phyloP scores from a whole-genome alignment of 2,329 filamentous ascomycete genomes.

The Pseudogymnoascus verrucosus region DNA sequence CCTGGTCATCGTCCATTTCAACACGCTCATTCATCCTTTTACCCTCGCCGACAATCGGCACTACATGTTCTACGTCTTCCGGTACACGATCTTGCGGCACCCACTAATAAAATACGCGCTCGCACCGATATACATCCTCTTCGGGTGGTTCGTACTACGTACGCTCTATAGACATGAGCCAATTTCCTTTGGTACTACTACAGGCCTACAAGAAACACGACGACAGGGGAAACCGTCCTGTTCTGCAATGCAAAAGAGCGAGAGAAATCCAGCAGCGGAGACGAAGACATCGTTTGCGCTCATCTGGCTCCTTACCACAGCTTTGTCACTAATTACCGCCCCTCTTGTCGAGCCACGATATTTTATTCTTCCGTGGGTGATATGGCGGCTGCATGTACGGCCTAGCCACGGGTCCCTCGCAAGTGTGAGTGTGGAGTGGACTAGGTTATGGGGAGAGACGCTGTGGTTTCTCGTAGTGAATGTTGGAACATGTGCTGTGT shows the following conservation, averaged over 20 bases:
- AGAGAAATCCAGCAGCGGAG: slow-evolving; percentile 19
- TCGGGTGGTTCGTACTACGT: slow-evolving; percentile 60
- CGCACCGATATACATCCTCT: slow-evolving; percentile 61
- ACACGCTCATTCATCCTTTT: slow-evolving; percentile 93
- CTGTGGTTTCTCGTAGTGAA: slow-evolving; percentile 62
- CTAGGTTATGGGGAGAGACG: slow-evolving; percentile 51
- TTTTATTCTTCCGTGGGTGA: slow-evolving; percentile 90
- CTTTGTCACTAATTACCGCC: slow-evolving; percentile 75
- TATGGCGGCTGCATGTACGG: slow-evolving; percentile 81
- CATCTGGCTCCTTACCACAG: slow-evolving; percentile 58
- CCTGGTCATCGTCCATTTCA: slow-evolving; percentile 56
- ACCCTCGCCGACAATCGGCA: slow-evolving; percentile 94
- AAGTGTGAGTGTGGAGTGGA: not conserved
- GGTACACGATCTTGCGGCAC: slow-evolving; percentile 65
- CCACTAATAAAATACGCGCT: slow-evolving; percentile 57
- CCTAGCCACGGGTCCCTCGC: slow-evolving; percentile 9
- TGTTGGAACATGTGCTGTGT: slow-evolving; percentile 58
- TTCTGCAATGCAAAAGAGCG: slow-evolving; percentile 12
- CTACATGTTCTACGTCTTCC: slow-evolving; percentile 95
- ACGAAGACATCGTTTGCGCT: slow-evolving; percentile 42
- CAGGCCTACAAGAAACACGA: slow-evolving; percentile 15
- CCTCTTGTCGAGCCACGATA: slow-evolving; percentile 93
- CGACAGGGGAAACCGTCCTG: not conserved
- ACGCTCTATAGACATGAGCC: slow-evolving; percentile 35
- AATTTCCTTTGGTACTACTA: slow-evolving; percentile 17